These are phyloP conservation scores for Ustilago loliicola DNA, from an alignment of 1,284 basidiomycete species.

Conservation along the genomic window DNA sequence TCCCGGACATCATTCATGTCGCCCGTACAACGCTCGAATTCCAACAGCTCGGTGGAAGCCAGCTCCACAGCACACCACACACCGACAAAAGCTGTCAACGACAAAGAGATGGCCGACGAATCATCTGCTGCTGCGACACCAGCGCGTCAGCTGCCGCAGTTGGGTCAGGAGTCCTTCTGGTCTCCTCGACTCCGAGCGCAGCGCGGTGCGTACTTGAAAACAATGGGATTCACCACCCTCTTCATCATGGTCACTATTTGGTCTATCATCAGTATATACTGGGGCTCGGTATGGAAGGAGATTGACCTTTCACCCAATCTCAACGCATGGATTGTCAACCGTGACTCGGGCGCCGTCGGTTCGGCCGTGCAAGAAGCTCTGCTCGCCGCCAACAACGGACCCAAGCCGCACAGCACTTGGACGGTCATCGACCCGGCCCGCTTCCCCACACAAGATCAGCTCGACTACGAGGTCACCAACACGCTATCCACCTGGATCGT, in stretches of 20 bases:
- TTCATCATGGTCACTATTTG: constrained; percentile 55
- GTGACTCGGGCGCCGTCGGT: constrained; percentile 61
- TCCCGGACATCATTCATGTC: constrained; percentile 13
- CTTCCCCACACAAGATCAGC: constrained; percentile 38
- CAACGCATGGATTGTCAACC: constrained; percentile 60
- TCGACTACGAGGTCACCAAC: constrained; percentile 56
- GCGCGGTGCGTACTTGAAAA: constrained; percentile 48
- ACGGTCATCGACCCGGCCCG: constrained; percentile 33
- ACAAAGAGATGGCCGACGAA: constrained; percentile 16
- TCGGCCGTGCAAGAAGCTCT: constrained; percentile 41
- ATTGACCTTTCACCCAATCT: constrained; percentile 52
- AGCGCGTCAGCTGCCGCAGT: constrained; percentile 32
- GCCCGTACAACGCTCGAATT: constrained; percentile 3
- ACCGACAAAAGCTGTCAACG: background rate
- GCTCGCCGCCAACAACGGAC: constrained; percentile 46
- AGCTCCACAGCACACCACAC: constrained; percentile 13
- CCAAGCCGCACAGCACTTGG: constrained; percentile 62
- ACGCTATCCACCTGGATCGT: constrained; percentile 41
- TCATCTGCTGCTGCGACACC: constrained; percentile 20
- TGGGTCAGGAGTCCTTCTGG: constrained; percentile 55
- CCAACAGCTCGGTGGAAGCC: constrained; percentile 15
- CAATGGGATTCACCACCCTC: constrained; percentile 33
- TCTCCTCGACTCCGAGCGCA: constrained; percentile 38
- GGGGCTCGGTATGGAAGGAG: constrained; percentile 63
- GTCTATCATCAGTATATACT: constrained; percentile 59